Evolutionary conservation across 768 basidiomycete species (phyloP), one percentile per base, ranked within the genome.

Genomic region (Boletus speciosus): DNA sequence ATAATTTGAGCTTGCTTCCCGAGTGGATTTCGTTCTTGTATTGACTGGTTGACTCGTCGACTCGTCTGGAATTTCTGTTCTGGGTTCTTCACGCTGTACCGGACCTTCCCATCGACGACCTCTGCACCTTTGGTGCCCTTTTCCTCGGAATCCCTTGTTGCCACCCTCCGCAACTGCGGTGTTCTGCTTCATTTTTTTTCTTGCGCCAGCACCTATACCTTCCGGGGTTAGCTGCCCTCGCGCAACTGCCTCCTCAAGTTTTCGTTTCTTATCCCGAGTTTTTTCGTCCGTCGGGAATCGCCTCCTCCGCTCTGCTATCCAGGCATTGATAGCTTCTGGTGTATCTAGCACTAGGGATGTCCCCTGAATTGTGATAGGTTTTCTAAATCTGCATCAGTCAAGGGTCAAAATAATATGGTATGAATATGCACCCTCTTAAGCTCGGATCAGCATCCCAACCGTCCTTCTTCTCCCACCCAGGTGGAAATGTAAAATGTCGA

Each of bases 291-390:
- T 89, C 11, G 96, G 96, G 77, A 88, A 98, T 15, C 88, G 82
- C 61, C 82, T 85, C 70, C 84, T 94, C 39, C 96, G 84, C 64
- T 98, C 95, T 14, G 81, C 84, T 45, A 96, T 81, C 96, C 96
- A 98, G 32, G 81, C 82, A 21, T 81, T 82, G 54, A 98, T 73
- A 8, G 85, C 82, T 62, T 93, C 93, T 8, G 88, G 90, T 1
- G 89, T 85, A 62, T 96, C 82, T 16, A 98, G 77, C 10, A 79
- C 65, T 19, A 96, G 68, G 32, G 74, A 84, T 3, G 93, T 96
- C 5, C 94, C 94, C 57, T 86, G 85, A 37, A 93, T 90, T 5
- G 81, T 78, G 21, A 91, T 71, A 2, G 78, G 76, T 69, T 90
- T 90, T 52, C 88, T 92, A 61, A 47, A 23, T 23, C 37, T 10